Base-by-base conservation (phyloP, 129 eudicot species). In the Flaveria trinervia region DNA sequence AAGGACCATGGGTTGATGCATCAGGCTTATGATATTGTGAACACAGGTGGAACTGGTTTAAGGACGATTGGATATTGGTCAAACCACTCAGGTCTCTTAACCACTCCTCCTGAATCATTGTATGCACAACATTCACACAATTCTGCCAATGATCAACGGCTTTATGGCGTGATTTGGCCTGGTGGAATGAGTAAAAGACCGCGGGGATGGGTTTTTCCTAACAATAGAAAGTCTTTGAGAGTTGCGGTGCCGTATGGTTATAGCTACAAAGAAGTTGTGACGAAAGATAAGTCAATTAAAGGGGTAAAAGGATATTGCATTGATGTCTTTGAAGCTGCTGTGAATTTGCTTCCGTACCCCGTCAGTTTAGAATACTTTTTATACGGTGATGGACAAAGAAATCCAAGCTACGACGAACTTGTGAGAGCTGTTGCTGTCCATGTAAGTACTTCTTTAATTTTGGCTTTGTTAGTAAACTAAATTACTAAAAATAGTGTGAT, bases 321-420 rank as follows among this genome's bases (percentile, higher is more conserved):
- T 55, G 96, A 92, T 54, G 89, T 92, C 28, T 92, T 92, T 84
- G 96, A 92, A 86, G 97, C 97, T 74, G 96, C 97, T 14, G 80
- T 92, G 30, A 78, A 59, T 16, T 83, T 92, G 57, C 80, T 92
- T 78, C 91, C 96, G 77, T 92, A 92, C 65, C 85, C 96, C 1
- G 92, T 92, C 33, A 92, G 88, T 50, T 88, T 74, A 30, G 72
- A 79, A 10, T 92, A 92, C 74, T 55, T 85, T 64, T 65, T 87
- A 51, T 92, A 87, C 46, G 96, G 97, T 25, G 82, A 89, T 84
- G 97, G 97, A 18, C 48, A 25, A 15, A 82, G 86, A 79, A 92
- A 89, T 45, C 97, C 97, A 9, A 67, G 66, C 49, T 92, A 74
- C 66, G 68, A 25, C 60, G 62, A 89, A 81, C 84, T 92, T 12